A percentile compares a stretch with the other conserved stretches of the same genome.
Conservation (phyloP, 148 eudicot species). For the Mesembryanthemum crystallinum region DNA sequence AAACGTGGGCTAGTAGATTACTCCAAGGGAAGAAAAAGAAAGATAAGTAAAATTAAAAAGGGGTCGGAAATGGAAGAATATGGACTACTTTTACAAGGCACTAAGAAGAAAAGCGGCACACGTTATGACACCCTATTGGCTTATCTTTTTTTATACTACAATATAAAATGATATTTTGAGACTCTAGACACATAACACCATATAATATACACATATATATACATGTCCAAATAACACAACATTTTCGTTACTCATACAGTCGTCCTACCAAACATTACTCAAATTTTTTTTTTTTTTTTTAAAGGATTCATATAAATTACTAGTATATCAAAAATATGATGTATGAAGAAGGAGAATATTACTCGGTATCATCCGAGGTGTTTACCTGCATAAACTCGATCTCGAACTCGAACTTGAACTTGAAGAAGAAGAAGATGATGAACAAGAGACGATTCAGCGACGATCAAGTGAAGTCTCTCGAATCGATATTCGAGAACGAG, state of each 20-base stretch:
- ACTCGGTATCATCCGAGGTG: conserved; percentile 29
- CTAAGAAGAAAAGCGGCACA: conserved; percentile 35
- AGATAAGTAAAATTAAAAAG: not conserved
- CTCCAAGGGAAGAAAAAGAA: conserved; percentile 13
- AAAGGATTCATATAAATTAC: too few species aligned
- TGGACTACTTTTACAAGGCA: conserved; percentile 36
- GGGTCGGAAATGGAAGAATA: conserved; percentile 18
- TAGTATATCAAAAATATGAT: conserved; percentile 5
- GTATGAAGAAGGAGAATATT: conserved; percentile 34
- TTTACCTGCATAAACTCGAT: conserved; percentile 22
- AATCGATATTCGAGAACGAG: conserved; percentile 52
- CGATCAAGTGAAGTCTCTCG: conserved; percentile 57
- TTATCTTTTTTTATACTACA: not conserved
- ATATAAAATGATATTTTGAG: not conserved
- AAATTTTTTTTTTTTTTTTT: too few species aligned
- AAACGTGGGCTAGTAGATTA: conserved; percentile 32
- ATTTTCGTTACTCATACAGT: too few species aligned
- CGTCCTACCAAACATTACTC: too few species aligned
- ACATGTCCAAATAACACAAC: not conserved
- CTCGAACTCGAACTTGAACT: conserved; percentile 7
- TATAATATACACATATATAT: not conserved
- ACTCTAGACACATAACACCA: not conserved
- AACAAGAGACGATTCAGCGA: conserved; percentile 55
- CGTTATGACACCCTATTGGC: conserved; percentile 28
- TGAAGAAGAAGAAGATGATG: conserved; percentile 34